Conservation (phyloP, 805 yeast genomes). For the Hanseniaspora taiwanica region DNA sequence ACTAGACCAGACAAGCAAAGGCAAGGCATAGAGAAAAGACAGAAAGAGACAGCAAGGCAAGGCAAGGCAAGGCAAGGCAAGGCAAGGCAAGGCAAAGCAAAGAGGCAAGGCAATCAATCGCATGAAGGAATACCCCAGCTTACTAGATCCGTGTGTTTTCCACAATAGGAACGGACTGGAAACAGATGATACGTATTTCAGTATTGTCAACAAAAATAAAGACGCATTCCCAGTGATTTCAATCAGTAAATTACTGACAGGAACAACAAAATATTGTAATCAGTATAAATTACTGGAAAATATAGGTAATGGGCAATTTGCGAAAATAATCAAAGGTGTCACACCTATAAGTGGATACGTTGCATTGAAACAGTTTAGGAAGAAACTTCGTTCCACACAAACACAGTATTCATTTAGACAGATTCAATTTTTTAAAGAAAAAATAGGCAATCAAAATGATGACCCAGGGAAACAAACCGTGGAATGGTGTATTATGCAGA, state of each 20-base stretch:
- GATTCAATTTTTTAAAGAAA: constrained; percentile 5
- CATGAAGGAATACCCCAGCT: too few species aligned
- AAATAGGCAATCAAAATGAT: constrained; percentile 11
- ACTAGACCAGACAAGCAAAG: not conserved
- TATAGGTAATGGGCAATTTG: constrained; percentile 22
- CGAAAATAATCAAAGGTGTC: constrained; percentile 19
- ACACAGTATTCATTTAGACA: constrained; percentile 20
- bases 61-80: too few species aligned
- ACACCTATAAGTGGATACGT: constrained; percentile 7
- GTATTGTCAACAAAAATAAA: too few species aligned
- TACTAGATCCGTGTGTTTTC: too few species aligned
- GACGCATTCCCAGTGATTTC: too few species aligned
- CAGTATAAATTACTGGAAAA: not conserved
- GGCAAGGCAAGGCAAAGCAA: too few species aligned
- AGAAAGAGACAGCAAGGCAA: too few species aligned
- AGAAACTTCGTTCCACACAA: constrained; percentile 14
- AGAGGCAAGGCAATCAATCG: too few species aligned
- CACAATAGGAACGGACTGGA: too few species aligned
- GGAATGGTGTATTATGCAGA: constrained; percentile 16
- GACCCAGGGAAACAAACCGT: constrained; percentile 8
- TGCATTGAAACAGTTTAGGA: constrained; percentile 20
- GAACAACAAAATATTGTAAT: not conserved
- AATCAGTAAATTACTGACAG: not conserved
- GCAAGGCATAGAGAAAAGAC: not conserved
- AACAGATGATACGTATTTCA: too few species aligned